Base-by-base conservation (phyloP, 2,329 filamentous ascomycete genomes). In the Fusarium tjaetaba region DNA sequence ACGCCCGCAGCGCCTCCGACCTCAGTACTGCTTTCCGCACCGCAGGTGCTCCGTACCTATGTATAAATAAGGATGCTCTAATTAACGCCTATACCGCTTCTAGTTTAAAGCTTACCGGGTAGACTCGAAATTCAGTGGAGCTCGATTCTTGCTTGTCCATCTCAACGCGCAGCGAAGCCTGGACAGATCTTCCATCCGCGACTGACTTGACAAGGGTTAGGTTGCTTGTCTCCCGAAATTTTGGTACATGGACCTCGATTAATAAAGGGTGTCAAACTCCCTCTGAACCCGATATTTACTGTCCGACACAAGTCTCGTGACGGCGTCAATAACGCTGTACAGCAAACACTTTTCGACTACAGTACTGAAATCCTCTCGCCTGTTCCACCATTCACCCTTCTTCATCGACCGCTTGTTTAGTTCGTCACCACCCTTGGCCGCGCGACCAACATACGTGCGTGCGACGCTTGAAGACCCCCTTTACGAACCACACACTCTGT, bases 201-300 rank as follows among this genome's bases (percentile, higher is more conserved):
- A 65, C 68, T 64, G 71, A 73, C 63, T 55, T 71, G 68, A 68
- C 73, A 76, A 75, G 68, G 75, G 48, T 59, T 34, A 38, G 32
- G 56, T 57, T 65, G 52, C 28, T 26, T 28, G n/a, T 70, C 59
- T 71, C 43, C 66, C 61, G 71, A 74, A 77, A 71, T 61, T 76
- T 72, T 48, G 68, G 62, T 46, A 65, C 38, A 45, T 49, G 34
- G 34, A 65, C 41, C 48, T 43, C 43, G 42, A 42, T 52, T 46
- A 60, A 56, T 39, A 60, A 59, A 65, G 57, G 39, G 55, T 28
- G 49, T 26, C 46, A 55, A 59, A 60, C 41, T 60, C 38, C 49
- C 34, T 30, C 43, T 38, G 60, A 61, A 36, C 26, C 30, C 24
- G 56, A 53, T 61, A 24, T 34, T 38, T 11, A 22, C 53, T 69